These are phyloP conservation scores for Plasmodium vinckei DNA, from an alignment of 169 alveolate species.

Conservation along the genomic window DNA sequence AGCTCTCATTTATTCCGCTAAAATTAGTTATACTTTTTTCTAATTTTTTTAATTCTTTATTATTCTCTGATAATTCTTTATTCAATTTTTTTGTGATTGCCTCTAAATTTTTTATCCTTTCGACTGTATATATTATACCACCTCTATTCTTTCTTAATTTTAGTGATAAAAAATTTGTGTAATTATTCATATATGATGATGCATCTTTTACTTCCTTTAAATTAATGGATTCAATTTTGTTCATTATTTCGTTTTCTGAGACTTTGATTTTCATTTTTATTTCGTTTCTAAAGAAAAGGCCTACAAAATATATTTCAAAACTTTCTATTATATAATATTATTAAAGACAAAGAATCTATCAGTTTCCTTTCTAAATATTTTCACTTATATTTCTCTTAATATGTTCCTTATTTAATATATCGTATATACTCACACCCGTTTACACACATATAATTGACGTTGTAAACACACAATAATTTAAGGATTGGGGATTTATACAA, in stretches of 20 bases:
- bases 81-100: conserved; percentile 19
- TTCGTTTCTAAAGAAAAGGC: not conserved
- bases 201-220: conserved; percentile 54
- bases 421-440: no score
- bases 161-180: conserved; percentile 39
- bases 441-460: no score
- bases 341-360: no score
- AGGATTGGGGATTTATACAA: no score
- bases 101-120: conserved; percentile 26
- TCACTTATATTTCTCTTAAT: no score
- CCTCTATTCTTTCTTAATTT: conserved; percentile 59
- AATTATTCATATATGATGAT: conserved; percentile 34
- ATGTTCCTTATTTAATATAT: no score
- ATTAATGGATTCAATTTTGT: conserved; percentile 42
- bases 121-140: conserved; percentile 53
- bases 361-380: no score
- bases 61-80: conserved; percentile 32
- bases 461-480: no score
- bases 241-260: conserved; percentile 53
- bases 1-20: conserved; percentile 11
- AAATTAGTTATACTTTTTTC: conserved; percentile 24
- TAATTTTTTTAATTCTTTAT: conserved; percentile 66
- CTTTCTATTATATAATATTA: no score
- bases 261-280: conserved; percentile 9
- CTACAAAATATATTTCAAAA: not conserved